Conservation (phyloP, 1,284 basidiomycete genomes). For the Termitomyces sp. region DNA sequence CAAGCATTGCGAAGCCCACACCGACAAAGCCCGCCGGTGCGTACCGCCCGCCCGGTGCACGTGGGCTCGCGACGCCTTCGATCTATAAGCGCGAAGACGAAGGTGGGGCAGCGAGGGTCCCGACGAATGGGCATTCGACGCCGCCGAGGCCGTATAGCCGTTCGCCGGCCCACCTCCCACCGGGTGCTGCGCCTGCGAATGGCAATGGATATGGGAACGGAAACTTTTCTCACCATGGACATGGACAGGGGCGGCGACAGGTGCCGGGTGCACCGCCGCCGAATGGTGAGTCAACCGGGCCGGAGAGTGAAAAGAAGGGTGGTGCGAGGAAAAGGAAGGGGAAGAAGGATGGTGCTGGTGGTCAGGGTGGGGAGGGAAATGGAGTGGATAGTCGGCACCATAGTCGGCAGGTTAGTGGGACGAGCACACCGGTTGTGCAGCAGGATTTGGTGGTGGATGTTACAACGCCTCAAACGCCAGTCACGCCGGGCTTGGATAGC, state of each 20-base stretch:
- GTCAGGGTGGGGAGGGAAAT: conserved; percentile 10
- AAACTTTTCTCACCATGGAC: conserved; percentile 3
- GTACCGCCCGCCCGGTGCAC: conserved; percentile 89
- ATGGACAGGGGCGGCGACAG: conserved; percentile 29
- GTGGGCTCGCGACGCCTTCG: conserved; percentile 79
- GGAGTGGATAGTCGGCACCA: conserved; percentile 7
- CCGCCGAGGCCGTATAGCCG: conserved; percentile 56
- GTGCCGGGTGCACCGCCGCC: conserved; percentile 61
- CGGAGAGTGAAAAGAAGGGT: conserved; percentile 39
- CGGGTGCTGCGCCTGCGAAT: conserved; percentile 31
- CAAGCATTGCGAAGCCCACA: conserved; percentile 38
- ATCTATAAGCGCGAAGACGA: conserved; percentile 90
- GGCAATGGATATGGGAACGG: conserved; percentile 28
- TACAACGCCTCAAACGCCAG: conserved; percentile 29
- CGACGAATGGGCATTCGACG: conserved; percentile 53
- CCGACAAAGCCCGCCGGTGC: conserved; percentile 69
- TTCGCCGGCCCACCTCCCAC: conserved; percentile 43
- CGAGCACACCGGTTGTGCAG: conserved; percentile 20
- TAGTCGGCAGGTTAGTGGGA: conserved; percentile 17
- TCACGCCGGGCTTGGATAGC: conserved; percentile 55
- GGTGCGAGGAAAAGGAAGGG: conserved; percentile 53
- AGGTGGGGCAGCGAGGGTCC: conserved; percentile 48
- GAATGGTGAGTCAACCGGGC: conserved; percentile 36
- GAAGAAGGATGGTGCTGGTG: conserved; percentile 38
- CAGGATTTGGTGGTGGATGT: conserved; percentile 10